These are phyloP conservation scores for Silene conica DNA, from an alignment of 148 eudicot genomes.

Conservation along the genomic window DNA sequence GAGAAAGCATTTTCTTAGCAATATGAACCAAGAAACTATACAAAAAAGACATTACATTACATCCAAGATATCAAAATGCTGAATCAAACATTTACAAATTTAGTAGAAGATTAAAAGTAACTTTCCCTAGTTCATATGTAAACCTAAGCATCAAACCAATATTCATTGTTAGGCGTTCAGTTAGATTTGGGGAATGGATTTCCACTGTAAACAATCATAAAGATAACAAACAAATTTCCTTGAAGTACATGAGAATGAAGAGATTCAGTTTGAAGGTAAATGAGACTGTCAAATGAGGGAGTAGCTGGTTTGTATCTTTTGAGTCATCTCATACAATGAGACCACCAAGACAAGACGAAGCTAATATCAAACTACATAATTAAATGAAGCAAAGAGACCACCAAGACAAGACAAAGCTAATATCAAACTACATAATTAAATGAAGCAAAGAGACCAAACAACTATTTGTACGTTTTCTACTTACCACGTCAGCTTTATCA, in stretches of 20 bases:
- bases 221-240: neutral
- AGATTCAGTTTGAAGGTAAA: neutral
- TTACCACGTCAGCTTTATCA: conserved; percentile 96
- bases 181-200: neutral
- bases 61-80: neutral
- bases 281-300: neutral
- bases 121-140: neutral
- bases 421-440: neutral
- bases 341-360: conserved; percentile 6
- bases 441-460: conserved; percentile 3
- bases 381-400: conserved; percentile 13
- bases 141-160: neutral
- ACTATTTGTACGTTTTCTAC: conserved; percentile 22
- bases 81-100: neutral
- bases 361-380: neutral
- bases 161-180: neutral
- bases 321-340: neutral
- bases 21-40: neutral
- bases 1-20: neutral
- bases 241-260: neutral
- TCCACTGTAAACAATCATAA: neutral
- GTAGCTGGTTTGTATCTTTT: neutral
- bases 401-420: neutral
- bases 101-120: neutral
- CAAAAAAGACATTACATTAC: neutral